Evolutionary conservation across 2,329 filamentous ascomycete genomes (phyloP).

Genomic region (Cladobotryum protrusum): DNA sequence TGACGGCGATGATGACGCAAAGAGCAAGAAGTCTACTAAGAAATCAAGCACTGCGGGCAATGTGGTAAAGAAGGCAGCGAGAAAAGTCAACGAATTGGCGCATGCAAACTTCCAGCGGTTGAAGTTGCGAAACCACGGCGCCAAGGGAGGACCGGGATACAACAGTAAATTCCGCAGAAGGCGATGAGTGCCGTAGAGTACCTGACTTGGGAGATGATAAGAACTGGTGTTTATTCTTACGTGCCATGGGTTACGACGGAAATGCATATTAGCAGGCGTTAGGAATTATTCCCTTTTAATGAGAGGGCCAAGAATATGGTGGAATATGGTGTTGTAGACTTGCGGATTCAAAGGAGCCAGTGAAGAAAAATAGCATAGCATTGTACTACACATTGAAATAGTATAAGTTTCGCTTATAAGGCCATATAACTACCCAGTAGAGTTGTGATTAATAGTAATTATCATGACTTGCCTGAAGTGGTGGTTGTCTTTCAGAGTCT

Average conservation of each 20-base stretch:
- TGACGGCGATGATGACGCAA: constrained; percentile 8
- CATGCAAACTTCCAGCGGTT: constrained; percentile 62
- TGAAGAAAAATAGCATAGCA: no score
- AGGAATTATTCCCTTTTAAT: no score
- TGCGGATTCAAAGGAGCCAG: no score
- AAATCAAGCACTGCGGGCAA: constrained; percentile 29
- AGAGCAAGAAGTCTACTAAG: constrained; percentile 17
- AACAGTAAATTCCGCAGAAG: constrained; percentile 54
- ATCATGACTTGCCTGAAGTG: no score
- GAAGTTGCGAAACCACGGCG: constrained; percentile 55
- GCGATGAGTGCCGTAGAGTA: constrained; percentile 17
- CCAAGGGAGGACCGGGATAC: constrained; percentile 54
- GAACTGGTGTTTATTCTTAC: not conserved
- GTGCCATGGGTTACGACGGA: not conserved
- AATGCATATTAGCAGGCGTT: constrained; percentile 1
- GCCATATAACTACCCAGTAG: no score
- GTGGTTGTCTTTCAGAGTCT: no score
- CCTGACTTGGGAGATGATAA: not conserved
- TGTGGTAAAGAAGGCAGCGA: constrained; percentile 44
- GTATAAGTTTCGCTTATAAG: no score
- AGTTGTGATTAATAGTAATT: no score
- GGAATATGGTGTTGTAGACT: no score
- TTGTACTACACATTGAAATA: no score
- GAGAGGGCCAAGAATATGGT: no score
- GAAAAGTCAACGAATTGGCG: constrained; percentile 58